phyloP scores from a whole-genome alignment of 257 asterid genomes.

The Ehretia macrophylla region DNA sequence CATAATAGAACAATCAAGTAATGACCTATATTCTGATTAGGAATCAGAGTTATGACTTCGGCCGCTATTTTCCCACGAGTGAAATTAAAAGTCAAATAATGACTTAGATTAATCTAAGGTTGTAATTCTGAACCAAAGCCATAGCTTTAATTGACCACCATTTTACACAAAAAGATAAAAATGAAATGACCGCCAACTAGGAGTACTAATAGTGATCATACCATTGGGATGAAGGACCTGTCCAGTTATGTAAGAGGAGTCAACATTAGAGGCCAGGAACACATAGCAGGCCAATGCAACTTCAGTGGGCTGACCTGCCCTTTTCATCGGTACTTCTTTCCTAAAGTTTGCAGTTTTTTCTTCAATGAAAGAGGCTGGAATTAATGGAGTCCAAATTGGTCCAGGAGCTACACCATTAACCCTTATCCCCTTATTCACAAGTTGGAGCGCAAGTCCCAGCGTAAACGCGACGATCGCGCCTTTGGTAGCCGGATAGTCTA shows the following conservation, averaged over 20 bases:
- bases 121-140: too few relatives aligned
- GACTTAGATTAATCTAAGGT: too few relatives aligned
- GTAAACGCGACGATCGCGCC: constrained; percentile 77
- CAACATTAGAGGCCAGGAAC: constrained; percentile 54
- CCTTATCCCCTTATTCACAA: constrained; percentile 46
- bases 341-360: constrained; percentile 50
- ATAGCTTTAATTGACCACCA: too few relatives aligned
- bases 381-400: constrained; percentile 70
- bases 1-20: too few relatives aligned
- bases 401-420: constrained; percentile 88
- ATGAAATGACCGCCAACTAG: too few relatives aligned
- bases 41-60: too few relatives aligned
- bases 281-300: constrained; percentile 70
- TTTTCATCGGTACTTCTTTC: constrained; percentile 57
- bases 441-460: constrained; percentile 56
- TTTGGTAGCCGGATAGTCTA: constrained; percentile 66
- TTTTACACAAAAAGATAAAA: background rate
- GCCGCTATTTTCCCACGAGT: too few relatives aligned
- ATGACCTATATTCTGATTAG: too few relatives aligned
- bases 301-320: constrained; percentile 77
- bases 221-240: constrained; percentile 79
- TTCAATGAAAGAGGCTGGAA: constrained; percentile 54
- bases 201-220: constrained; percentile 4
- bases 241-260: constrained; percentile 65
- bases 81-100: too few relatives aligned